These are phyloP conservation scores for Starmerella khaoyaiensis DNA, from an alignment of 805 yeast species.

Conservation along the genomic window DNA sequence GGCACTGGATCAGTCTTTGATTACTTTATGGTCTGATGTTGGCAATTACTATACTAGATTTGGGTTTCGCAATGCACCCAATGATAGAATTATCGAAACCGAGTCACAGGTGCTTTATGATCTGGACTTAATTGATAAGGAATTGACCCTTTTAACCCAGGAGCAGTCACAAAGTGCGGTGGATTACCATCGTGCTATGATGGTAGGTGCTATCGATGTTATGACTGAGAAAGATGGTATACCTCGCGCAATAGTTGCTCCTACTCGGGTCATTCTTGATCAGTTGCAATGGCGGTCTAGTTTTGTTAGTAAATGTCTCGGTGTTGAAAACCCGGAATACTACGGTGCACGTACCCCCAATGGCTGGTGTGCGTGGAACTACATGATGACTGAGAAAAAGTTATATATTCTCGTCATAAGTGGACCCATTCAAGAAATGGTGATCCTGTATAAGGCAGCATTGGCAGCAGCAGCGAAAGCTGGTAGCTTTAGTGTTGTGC, in stretches of 20 bases:
- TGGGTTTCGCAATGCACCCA: conserved; percentile 31
- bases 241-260: conserved; percentile 12
- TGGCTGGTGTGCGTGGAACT: conserved; percentile 14
- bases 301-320: conserved; percentile 5
- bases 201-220: conserved; percentile 15
- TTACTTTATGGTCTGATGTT: conserved; percentile 57
- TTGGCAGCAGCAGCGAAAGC: conserved; percentile 9
- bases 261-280: conserved; percentile 12
- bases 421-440: conserved; percentile 15
- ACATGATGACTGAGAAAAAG: conserved; percentile 7
- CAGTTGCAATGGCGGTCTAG: conserved; percentile 16
- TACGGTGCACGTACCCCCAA: conserved; percentile 13
- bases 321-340: conserved; percentile 1
- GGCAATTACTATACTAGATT: conserved; percentile 52
- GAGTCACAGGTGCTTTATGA: not conserved
- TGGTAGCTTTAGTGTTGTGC: conserved; percentile 10
- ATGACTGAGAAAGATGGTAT: conserved; percentile 14
- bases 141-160: conserved; percentile 5
- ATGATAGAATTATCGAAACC: conserved; percentile 2
- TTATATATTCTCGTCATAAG: conserved; percentile 11
- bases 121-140: conserved; percentile 2
- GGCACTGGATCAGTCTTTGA: conserved; percentile 18
- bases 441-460: conserved; percentile 9
- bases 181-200: conserved; percentile 9
- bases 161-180: conserved; percentile 11